Conservation (phyloP, 2,329 filamentous ascomycete genomes). For the Aspergillus pseudonomiae region DNA sequence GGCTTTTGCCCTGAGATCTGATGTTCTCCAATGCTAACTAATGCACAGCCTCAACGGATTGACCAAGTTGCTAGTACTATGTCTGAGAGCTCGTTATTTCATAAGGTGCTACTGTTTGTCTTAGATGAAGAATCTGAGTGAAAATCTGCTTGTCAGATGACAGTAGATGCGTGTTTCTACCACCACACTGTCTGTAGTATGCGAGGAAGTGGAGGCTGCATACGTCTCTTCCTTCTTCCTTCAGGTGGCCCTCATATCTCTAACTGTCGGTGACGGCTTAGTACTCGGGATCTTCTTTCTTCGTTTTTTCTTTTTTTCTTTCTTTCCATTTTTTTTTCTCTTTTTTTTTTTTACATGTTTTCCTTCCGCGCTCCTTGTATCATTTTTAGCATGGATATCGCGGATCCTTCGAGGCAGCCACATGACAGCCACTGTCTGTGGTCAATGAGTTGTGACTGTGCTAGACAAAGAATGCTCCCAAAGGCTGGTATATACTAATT, state of each 20-base stretch:
- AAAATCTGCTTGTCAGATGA: conserved; percentile 16
- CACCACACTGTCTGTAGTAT: background rate
- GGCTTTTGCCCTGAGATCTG: conserved; percentile 2
- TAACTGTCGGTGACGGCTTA: conserved; percentile 7
- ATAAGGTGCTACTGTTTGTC: background rate
- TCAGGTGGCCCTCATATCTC: background rate
- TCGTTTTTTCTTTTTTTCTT: background rate
- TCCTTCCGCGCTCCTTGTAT: background rate
- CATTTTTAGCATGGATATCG: conserved; percentile 20
- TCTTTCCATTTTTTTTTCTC: background rate
- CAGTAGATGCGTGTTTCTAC: conserved; percentile 7
- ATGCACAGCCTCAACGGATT: conserved; percentile 12
- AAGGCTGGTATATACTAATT: background rate
- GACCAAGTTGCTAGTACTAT: background rate
- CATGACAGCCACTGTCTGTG: conserved; percentile 14
- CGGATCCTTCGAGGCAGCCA: conserved; percentile 23
- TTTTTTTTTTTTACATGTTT: background rate
- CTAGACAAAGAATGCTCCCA: conserved; percentile 10
- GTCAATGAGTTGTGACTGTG: conserved; percentile 5
- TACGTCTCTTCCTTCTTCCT: conserved; percentile 6
- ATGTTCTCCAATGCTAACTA: background rate
- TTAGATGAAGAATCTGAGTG: conserved; percentile 3
- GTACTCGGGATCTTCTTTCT: conserved; percentile 1
- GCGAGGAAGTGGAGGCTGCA: conserved; percentile 13
- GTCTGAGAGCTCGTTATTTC: background rate